phyloP scores from a whole-genome alignment of 345 rosid genomes.

The Lepidium sativum region DNA sequence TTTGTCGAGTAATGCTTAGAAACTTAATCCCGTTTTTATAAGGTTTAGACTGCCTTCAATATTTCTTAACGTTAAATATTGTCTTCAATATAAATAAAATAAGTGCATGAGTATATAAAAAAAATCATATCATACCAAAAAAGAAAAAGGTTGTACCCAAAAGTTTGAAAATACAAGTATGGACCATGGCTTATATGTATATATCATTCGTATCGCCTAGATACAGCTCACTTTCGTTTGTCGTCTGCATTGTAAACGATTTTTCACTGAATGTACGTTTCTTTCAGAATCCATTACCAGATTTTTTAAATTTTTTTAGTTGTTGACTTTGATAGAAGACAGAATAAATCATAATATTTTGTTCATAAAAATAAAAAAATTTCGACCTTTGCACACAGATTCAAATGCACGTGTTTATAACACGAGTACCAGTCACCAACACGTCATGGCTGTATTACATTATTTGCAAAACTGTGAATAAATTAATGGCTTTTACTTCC shows the following conservation, averaged over 20 bases:
- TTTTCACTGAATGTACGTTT: neutral
- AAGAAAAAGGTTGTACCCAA: neutral
- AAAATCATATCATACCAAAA: too few species aligned
- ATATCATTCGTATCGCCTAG: neutral
- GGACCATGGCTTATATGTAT: neutral
- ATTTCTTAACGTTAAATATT: too few species aligned
- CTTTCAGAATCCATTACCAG: neutral
- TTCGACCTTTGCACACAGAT: neutral
- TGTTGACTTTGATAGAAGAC: neutral
- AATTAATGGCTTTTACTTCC: too few species aligned
- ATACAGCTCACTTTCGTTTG: constrained; percentile 6
- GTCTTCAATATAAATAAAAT: too few species aligned
- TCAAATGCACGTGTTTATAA: neutral
- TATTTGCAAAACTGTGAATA: too few species aligned
- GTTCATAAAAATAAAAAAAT: too few species aligned
- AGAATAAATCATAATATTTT: neutral
- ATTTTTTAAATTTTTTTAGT: neutral
- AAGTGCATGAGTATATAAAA: too few species aligned
- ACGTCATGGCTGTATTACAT: too few species aligned
- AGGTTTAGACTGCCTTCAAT: too few species aligned
- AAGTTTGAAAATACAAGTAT: neutral
- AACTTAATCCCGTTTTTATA: too few species aligned
- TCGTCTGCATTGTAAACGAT: neutral
- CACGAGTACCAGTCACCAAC: too few species aligned
- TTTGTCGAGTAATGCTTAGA: too few species aligned